Conservation (phyloP, 139 green algal species). For the Diplosphaera chodatii region DNA sequence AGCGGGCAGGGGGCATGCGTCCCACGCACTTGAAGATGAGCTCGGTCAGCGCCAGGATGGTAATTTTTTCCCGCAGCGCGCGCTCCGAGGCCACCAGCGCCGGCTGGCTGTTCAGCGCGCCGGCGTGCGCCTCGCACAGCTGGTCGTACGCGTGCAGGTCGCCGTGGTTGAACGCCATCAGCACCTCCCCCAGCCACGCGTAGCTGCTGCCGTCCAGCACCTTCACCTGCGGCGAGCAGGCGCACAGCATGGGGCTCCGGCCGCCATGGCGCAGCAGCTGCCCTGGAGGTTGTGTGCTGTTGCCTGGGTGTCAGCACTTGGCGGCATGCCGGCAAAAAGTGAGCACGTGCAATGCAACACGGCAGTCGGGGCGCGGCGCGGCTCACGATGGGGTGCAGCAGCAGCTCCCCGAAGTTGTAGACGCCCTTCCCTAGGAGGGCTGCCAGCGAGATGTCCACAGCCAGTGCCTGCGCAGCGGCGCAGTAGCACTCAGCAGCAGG, state of each 20-base stretch:
- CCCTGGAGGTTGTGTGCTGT: too few relatives aligned
- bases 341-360: not conserved
- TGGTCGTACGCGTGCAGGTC: slow-evolving; percentile 87
- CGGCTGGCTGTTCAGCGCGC: slow-evolving; percentile 83
- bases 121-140: slow-evolving; percentile 73
- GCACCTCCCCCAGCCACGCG: slow-evolving; percentile 84
- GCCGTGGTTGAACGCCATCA: slow-evolving; percentile 81
- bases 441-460: slow-evolving; percentile 89
- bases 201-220: not conserved
- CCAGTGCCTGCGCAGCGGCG: slow-evolving; percentile 57
- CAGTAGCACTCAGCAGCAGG: too few relatives aligned
- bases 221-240: not conserved
- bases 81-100: slow-evolving; percentile 77
- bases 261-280: too few relatives aligned
- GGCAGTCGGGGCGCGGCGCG: not conserved
- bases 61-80: slow-evolving; percentile 92
- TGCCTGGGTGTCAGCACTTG: too few relatives aligned
- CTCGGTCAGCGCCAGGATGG: slow-evolving; percentile 68
- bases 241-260: not conserved
- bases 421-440: slow-evolving; percentile 91
- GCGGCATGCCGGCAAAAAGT: too few relatives aligned
- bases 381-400: slow-evolving; percentile 92
- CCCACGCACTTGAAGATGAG: slow-evolving; percentile 42
- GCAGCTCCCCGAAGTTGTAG: slow-evolving; percentile 97
- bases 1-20: too few relatives aligned